phyloP scores from a whole-genome alignment of 352 stramenopile species.

The Pythium rishiriense region DNA sequence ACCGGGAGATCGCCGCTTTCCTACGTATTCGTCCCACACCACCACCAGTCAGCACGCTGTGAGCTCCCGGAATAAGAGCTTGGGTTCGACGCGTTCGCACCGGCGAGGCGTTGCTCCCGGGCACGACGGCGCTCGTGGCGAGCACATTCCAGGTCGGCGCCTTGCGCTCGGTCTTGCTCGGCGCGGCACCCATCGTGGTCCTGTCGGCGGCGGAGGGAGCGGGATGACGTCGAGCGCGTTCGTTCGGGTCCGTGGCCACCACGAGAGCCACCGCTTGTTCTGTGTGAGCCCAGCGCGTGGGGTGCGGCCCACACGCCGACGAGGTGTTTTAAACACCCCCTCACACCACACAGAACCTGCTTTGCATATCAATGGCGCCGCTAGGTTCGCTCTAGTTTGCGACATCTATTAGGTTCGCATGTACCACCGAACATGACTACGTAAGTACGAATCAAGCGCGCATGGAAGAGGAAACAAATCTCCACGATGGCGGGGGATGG shows the following conservation, averaged over 20 bases:
- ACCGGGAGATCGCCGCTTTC: conserved; percentile 52
- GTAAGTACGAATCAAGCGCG: conserved; percentile 7
- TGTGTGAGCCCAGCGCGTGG: not conserved
- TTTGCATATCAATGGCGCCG: conserved; percentile 23
- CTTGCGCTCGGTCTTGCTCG: conserved; percentile 41
- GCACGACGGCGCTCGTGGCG: conserved; percentile 53
- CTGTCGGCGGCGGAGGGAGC: too few species aligned
- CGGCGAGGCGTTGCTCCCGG: conserved; percentile 25
- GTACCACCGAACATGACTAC: not conserved
- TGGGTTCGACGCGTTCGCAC: conserved; percentile 35
- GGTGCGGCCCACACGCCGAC: not conserved
- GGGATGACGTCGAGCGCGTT: conserved; percentile 16
- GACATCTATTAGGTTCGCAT: not conserved
- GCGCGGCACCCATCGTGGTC: conserved; percentile 49
- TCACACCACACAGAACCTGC: conserved; percentile 3
- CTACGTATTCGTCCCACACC: too few species aligned
- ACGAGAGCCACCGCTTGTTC: conserved; percentile 26
- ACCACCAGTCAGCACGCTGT: too few species aligned
- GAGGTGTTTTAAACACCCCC: conserved; percentile 41
- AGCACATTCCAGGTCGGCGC: conserved; percentile 48
- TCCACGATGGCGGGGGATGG: conserved; percentile 1
- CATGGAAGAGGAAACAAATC: not conserved
- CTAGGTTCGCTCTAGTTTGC: conserved; percentile 12
- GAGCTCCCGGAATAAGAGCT: not conserved
- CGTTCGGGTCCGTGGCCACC: conserved; percentile 16